These are phyloP conservation scores for Colletotrichum cuscutae DNA, from an alignment of 2,329 filamentous ascomycete species.

Conservation along the genomic window DNA sequence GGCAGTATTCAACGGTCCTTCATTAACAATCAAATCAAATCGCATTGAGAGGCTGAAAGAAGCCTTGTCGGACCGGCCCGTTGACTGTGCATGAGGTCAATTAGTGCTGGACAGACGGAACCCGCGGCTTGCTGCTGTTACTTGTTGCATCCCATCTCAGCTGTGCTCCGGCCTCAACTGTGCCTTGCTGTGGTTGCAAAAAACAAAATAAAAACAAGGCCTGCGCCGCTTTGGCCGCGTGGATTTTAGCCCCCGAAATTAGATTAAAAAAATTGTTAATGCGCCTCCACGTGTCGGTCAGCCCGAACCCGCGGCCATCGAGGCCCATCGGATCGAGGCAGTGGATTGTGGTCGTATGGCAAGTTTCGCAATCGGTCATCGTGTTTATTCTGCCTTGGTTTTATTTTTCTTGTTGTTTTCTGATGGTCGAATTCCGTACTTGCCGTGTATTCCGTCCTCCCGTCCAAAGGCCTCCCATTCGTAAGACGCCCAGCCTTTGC, in stretches of 20 bases:
- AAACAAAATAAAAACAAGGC: background rate
- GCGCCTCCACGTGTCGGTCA: conserved; percentile 1
- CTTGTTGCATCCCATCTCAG: background rate
- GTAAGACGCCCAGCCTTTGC: background rate
- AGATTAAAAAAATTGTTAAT: background rate
- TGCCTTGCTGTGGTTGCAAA: background rate
- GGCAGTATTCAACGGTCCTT: background rate
- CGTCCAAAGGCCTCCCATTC: background rate
- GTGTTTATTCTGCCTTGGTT: background rate
- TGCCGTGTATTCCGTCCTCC: background rate
- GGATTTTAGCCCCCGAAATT: background rate
- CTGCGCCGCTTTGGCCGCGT: conserved; percentile 2
- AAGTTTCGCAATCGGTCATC: background rate
- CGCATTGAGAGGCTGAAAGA: background rate
- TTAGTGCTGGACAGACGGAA: background rate
- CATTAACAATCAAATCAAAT: background rate
- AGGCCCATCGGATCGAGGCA: background rate
- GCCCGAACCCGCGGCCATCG: conserved; percentile 3
- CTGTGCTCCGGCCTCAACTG: background rate
- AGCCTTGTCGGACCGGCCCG: background rate
- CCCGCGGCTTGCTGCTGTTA: background rate
- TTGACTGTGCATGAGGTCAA: background rate
- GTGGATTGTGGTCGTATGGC: background rate
- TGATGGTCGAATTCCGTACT: background rate
- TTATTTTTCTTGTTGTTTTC: background rate